Percentiles rank a stretch among this genome's conserved stretches.
Evolutionary conservation across 768 basidiomycete species (phyloP).

Genomic region (Thelephora ganbajun): DNA sequence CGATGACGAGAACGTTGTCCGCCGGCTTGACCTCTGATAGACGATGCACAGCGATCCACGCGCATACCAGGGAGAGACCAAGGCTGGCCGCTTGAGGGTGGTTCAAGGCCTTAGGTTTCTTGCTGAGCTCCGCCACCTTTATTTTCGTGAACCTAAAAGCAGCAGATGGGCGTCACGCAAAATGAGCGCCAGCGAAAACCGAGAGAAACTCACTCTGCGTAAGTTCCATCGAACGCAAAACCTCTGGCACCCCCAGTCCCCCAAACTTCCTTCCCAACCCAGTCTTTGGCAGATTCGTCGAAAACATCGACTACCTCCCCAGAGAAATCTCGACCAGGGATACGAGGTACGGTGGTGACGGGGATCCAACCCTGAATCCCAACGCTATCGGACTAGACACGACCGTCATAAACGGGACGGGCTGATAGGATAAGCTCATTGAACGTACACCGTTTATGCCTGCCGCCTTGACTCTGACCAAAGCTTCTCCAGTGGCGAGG

Average conservation of each 20-base stretch:
- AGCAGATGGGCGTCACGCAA: background rate
- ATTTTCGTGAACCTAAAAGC: conserved; percentile 15
- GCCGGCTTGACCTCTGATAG: conserved; percentile 19
- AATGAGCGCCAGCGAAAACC: background rate
- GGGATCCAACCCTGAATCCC: conserved; percentile 7
- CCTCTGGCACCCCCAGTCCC: conserved; percentile 20
- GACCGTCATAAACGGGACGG: too few species aligned
- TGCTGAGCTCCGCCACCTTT: conserved; percentile 16
- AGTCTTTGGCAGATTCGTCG: conserved; percentile 9
- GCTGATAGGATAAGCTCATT: too few species aligned
- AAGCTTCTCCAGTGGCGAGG: conserved; percentile 19
- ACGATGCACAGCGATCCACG: conserved; percentile 22
- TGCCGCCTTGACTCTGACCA: conserved; percentile 19
- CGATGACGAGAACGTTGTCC: conserved; percentile 21
- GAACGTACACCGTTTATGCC: conserved; percentile 20
- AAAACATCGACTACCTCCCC: conserved; percentile 20
- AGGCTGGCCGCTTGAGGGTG: conserved; percentile 19
- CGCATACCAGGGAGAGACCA: conserved; percentile 21
- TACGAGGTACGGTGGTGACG: conserved; percentile 20
- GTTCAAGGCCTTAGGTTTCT: conserved; percentile 15
- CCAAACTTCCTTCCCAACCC: conserved; percentile 20
- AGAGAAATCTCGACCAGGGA: conserved; percentile 19
- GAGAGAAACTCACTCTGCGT: conserved; percentile 17
- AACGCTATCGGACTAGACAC: background rate
- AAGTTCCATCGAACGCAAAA: conserved; percentile 19